Evolutionary conservation across 2,329 filamentous ascomycete species (phyloP).

Genomic region (Annulohypoxylon truncatum): DNA sequence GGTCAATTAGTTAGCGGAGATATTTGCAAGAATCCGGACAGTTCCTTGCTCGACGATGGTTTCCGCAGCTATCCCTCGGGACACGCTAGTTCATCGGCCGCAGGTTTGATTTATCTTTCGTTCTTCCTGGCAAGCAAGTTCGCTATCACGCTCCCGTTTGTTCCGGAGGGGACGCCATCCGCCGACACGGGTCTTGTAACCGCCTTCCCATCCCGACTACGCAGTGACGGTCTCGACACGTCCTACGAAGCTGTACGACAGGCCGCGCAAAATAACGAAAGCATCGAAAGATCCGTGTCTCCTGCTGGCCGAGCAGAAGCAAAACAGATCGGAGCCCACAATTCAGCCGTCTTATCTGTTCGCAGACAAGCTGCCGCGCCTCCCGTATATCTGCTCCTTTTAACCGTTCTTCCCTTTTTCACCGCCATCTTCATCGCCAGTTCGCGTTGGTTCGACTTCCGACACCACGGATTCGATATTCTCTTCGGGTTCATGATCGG

Average conservation of each 20-base stretch:
- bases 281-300: conserved; percentile 46
- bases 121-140: conserved; percentile 90
- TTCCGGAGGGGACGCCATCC: conserved; percentile 61
- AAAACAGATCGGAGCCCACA: conserved; percentile 51
- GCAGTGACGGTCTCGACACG: conserved; percentile 53
- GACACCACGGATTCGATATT: conserved; percentile 94
- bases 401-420: conserved; percentile 78
- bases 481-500: conserved; percentile 87
- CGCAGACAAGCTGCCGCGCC: conserved; percentile 84
- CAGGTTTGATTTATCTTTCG: conserved; percentile 85
- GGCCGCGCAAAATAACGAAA: conserved; percentile 49
- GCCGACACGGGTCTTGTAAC: conserved; percentile 64
- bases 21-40: conserved; percentile 78
- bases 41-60: conserved; percentile 75
- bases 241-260: conserved; percentile 54
- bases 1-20: conserved; percentile 78
- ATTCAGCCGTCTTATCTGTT: conserved; percentile 60
- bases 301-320: conserved; percentile 47
- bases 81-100: conserved; percentile 79
- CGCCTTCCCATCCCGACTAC: conserved; percentile 80
- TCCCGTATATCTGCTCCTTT: conserved; percentile 79
- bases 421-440: conserved; percentile 83
- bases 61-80: conserved; percentile 88
- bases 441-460: conserved; percentile 88
- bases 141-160: conserved; percentile 77